phyloP scores from a whole-genome alignment of 2,329 filamentous ascomycete species.

The Aspergillus terreus region DNA sequence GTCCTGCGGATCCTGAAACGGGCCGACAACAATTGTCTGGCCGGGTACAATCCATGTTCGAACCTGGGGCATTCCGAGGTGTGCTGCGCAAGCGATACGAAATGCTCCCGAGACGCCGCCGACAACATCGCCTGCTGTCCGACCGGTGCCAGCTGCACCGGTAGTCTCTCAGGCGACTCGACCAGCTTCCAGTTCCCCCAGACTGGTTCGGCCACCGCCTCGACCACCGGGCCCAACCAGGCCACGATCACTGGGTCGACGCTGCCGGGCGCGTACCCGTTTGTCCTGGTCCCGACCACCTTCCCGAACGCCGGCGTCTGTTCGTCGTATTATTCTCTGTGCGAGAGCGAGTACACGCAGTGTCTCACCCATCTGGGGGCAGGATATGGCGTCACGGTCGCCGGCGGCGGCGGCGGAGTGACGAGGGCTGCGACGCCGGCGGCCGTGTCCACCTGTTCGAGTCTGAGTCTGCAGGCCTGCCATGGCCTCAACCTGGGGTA shows the following conservation, averaged over 20 bases:
- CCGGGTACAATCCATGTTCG: conserved; percentile 51
- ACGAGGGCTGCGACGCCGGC: conserved; percentile 44
- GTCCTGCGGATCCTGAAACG: conserved; percentile 31
- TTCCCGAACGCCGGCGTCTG: conserved; percentile 51
- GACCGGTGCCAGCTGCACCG: conserved; percentile 55
- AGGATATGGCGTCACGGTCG: conserved; percentile 51
- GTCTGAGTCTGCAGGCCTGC: conserved; percentile 45
- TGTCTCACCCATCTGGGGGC: conserved; percentile 46
- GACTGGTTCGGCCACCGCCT: conserved; percentile 23
- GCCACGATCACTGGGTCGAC: conserved; percentile 35
- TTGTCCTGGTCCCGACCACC: conserved; percentile 51
- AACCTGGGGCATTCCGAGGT: conserved; percentile 50
- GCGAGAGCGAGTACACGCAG: conserved; percentile 45
- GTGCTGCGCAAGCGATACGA: conserved; percentile 53
- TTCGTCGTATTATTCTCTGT: conserved; percentile 52
- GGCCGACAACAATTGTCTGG: conserved; percentile 44
- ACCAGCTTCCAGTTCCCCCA: conserved; percentile 35
- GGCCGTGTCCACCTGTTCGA: conserved; percentile 44
- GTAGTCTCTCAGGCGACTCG: conserved; percentile 41
- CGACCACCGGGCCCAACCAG: conserved; percentile 22
- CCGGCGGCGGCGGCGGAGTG: conserved; percentile 46
- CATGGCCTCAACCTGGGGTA: conserved; percentile 47
- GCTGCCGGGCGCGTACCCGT: conserved; percentile 51
- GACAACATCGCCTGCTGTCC: conserved; percentile 62
- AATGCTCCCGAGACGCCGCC: conserved; percentile 54